phyloP scores from a whole-genome alignment of 495 filamentous ascomycete species.

The Podospora conica region DNA sequence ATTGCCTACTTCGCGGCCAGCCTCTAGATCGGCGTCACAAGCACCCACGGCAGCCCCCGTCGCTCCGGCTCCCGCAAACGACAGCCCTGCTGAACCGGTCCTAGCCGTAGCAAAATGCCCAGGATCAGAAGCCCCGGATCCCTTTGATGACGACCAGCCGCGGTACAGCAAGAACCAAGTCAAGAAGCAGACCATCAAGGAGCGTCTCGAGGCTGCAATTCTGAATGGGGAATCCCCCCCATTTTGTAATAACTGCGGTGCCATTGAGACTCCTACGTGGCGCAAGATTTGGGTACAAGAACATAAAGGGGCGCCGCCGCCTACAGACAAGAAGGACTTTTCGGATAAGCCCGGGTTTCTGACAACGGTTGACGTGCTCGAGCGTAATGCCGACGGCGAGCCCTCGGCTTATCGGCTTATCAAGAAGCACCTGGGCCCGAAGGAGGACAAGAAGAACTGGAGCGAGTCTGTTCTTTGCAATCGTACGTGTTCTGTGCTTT shows the following conservation, averaged over 20 bases:
- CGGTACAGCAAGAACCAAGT: slow-evolving; percentile 44
- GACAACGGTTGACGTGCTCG: slow-evolving; percentile 58
- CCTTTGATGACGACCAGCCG: slow-evolving; percentile 25
- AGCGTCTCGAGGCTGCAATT: slow-evolving; percentile 60
- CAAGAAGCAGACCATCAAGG: slow-evolving; percentile 56
- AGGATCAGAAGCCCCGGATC: slow-evolving; percentile 24
- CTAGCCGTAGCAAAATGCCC: slow-evolving; percentile 13
- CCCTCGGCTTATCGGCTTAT: slow-evolving; percentile 59
- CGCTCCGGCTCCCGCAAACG: slow-evolving; percentile 16
- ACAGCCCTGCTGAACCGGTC: slow-evolving; percentile 14
- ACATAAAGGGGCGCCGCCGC: slow-evolving; percentile 48
- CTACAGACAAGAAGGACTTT: slow-evolving; percentile 49
- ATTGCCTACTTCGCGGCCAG: slow-evolving; percentile 13
- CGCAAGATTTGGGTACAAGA: slow-evolving; percentile 77
- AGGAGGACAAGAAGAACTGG: slow-evolving; percentile 58
- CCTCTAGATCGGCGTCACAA: slow-evolving; percentile 19
- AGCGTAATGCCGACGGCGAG: slow-evolving; percentile 53
- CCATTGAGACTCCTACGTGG: slow-evolving; percentile 94
- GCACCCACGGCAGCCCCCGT: slow-evolving; percentile 5
- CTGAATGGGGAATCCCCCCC: slow-evolving; percentile 68
- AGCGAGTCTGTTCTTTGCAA: slow-evolving; percentile 77
- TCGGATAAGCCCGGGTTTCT: slow-evolving; percentile 60
- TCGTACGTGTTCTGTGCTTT: slow-evolving; percentile 48
- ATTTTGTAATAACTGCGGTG: slow-evolving; percentile 87
- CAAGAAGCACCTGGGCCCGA: slow-evolving; percentile 63